Percentiles rank a stretch among this genome's conserved stretches.
Conservation (phyloP, 345 rosid species). For the Raphanus raphanistrum region DNA sequence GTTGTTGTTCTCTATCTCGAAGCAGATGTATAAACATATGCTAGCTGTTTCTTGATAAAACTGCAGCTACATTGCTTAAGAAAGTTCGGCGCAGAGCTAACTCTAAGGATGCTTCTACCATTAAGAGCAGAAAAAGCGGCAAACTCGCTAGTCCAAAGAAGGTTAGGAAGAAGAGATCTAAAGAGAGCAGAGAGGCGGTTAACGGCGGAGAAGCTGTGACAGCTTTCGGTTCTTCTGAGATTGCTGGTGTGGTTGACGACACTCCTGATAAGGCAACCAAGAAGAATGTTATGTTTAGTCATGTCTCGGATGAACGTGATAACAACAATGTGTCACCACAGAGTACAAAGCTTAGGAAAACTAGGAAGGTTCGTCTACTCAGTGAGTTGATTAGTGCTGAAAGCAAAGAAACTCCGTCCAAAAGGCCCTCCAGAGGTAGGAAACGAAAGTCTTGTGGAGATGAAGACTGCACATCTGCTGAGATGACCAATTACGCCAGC, state of each 20-base stretch:
- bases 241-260: conserved; percentile 34
- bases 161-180: conserved; percentile 1
- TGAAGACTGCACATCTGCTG: conserved; percentile 39
- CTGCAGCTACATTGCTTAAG: conserved; percentile 21
- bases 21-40: background rate
- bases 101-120: background rate
- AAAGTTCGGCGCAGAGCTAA: conserved; percentile 11
- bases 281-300: conserved; percentile 24
- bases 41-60: background rate
- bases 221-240: conserved; percentile 28
- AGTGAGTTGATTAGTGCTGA: conserved; percentile 57
- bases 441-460: conserved; percentile 56
- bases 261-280: conserved; percentile 28
- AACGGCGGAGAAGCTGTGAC: background rate
- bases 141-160: conserved; percentile 2
- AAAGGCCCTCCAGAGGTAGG: conserved; percentile 35
- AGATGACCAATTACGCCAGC: conserved; percentile 34
- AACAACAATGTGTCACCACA: conserved; percentile 46
- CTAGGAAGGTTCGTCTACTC: conserved; percentile 64
- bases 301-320: conserved; percentile 40
- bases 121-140: conserved; percentile 14
- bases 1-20: background rate
- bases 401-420: conserved; percentile 38
- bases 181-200: background rate
- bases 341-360: conserved; percentile 49